Conservation (phyloP, 495 filamentous ascomycete species). For the Coniosporium apollinis region DNA sequence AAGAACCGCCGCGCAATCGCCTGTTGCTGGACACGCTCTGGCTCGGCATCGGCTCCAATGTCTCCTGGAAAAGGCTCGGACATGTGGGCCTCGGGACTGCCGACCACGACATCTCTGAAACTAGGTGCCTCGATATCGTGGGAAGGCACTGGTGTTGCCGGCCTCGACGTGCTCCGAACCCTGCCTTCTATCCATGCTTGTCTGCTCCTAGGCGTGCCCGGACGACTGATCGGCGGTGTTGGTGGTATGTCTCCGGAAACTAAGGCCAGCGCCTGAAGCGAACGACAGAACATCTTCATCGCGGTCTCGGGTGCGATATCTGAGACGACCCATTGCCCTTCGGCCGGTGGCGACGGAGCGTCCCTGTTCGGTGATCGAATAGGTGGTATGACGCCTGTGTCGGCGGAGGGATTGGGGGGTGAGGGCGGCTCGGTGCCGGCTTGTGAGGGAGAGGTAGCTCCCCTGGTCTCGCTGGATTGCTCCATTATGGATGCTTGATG, state of each 20-base stretch:
- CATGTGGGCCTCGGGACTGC: slow-evolving; percentile 23
- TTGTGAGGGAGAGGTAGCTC: no score
- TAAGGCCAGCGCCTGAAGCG: slow-evolving; percentile 55
- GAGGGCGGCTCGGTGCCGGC: slow-evolving; percentile 11
- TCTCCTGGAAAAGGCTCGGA: slow-evolving; percentile 26
- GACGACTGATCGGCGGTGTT: slow-evolving; percentile 47
- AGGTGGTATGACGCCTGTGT: slow-evolving; percentile 17
- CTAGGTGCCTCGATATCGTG: slow-evolving; percentile 28
- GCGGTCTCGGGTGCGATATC: slow-evolving; percentile 54
- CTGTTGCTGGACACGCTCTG: slow-evolving; percentile 49
- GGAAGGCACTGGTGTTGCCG: slow-evolving; percentile 16
- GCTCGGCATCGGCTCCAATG: slow-evolving; percentile 44
- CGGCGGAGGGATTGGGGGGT: slow-evolving; percentile 17
- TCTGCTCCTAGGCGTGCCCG: slow-evolving; percentile 37
- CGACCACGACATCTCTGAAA: slow-evolving; percentile 26
- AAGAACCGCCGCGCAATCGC: slow-evolving; percentile 83
- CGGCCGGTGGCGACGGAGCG: slow-evolving; percentile 11
- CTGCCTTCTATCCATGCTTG: slow-evolving; percentile 40
- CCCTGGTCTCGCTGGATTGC: no score
- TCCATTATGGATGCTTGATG: no score
- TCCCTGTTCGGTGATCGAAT: slow-evolving; percentile 8
- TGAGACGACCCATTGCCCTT: slow-evolving; percentile 42
- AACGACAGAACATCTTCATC: slow-evolving; percentile 57
- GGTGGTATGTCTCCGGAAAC: slow-evolving; percentile 57
- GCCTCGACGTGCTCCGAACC: slow-evolving; percentile 26